Percentiles rank a stretch among this genome's conserved stretches.
These are phyloP conservation scores for Suillus ampliporus DNA, from an alignment of 768 basidiomycete genomes.

Conservation along the genomic window DNA sequence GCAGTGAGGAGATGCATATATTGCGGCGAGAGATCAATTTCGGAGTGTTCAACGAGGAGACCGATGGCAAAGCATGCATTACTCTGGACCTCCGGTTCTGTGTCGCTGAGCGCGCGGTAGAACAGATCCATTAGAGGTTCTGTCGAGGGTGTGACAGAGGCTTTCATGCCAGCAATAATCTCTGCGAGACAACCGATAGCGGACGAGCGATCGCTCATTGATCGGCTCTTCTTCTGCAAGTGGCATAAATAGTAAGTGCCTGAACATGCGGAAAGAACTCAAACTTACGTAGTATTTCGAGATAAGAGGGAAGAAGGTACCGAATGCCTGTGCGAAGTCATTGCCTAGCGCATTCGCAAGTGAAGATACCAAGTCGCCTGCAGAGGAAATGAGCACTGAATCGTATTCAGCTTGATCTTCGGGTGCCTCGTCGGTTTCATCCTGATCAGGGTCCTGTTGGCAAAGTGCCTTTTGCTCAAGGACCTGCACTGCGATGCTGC, in stretches of 20 bases:
- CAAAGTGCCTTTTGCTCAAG: constrained; percentile 95
- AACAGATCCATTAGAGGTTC: constrained; percentile 83
- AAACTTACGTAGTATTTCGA: constrained; percentile 86
- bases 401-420: constrained; percentile 97
- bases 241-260: background rate
- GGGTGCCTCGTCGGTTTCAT: constrained; percentile 82
- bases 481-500: constrained; percentile 81
- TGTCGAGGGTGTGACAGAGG: constrained; percentile 83
- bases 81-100: constrained; percentile 92
- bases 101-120: constrained; percentile 80
- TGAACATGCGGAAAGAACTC: background rate
- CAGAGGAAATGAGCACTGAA: constrained; percentile 91
- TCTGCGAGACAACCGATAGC: constrained; percentile 95
- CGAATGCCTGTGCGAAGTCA: constrained; percentile 84
- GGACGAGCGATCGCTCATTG: constrained; percentile 89
- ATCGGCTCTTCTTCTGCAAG: constrained; percentile 79
- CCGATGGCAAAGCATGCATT: constrained; percentile 96
- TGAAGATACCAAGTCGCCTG: constrained; percentile 91
- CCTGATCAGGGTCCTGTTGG: constrained; percentile 95
- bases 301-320: constrained; percentile 87
- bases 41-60: constrained; percentile 86
- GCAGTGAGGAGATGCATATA: constrained; percentile 78
- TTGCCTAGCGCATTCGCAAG: constrained; percentile 84
- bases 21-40: constrained; percentile 80
- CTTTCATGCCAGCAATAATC: constrained; percentile 92